A percentile compares a stretch with the other conserved stretches of the same genome.
Evolutionary conservation across 2,329 filamentous ascomycete genomes (phyloP).

Genomic region (Nigrograna mackinnonii): DNA sequence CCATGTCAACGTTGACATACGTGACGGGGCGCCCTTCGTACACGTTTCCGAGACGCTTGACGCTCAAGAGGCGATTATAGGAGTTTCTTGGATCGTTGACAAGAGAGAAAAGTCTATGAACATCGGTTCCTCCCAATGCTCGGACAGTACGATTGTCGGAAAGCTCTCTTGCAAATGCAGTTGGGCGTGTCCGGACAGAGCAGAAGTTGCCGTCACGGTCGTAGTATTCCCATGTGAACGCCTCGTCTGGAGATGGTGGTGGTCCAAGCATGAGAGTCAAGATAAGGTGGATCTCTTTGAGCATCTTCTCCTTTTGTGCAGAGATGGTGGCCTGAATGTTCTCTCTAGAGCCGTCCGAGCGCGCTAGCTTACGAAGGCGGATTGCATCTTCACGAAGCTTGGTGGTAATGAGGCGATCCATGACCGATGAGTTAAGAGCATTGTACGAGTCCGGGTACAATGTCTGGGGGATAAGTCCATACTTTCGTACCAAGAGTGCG

Average conservation of each 20-base stretch:
- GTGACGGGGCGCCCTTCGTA: constrained; percentile 75
- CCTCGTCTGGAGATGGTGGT: constrained; percentile 68
- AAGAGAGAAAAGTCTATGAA: constrained; percentile 75
- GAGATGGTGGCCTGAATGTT: constrained; percentile 47
- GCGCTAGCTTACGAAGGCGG: constrained; percentile 64
- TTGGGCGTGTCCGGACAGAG: constrained; percentile 67
- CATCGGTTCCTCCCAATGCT: constrained; percentile 60
- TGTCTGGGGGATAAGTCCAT: constrained; percentile 81
- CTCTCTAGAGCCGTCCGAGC: constrained; percentile 36
- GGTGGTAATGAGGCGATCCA: constrained; percentile 77
- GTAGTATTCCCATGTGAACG: constrained; percentile 81
- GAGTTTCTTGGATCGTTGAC: constrained; percentile 84
- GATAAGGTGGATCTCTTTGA: constrained; percentile 78
- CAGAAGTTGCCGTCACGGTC: constrained; percentile 70
- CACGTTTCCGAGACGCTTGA: constrained; percentile 79
- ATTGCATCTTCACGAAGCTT: constrained; percentile 87
- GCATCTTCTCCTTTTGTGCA: constrained; percentile 69
- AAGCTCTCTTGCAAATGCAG: constrained; percentile 72
- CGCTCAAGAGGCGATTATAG: constrained; percentile 72
- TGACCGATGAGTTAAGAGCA: constrained; percentile 68
- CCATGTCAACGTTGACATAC: constrained; percentile 82
- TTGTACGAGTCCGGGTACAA: constrained; percentile 85
- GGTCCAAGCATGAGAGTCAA: constrained; percentile 83
- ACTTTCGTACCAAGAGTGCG: constrained; percentile 81
- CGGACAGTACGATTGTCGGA: constrained; percentile 61